Base-by-base conservation (phyloP, 2,329 filamentous ascomycete species). In the Periconia digitata region DNA sequence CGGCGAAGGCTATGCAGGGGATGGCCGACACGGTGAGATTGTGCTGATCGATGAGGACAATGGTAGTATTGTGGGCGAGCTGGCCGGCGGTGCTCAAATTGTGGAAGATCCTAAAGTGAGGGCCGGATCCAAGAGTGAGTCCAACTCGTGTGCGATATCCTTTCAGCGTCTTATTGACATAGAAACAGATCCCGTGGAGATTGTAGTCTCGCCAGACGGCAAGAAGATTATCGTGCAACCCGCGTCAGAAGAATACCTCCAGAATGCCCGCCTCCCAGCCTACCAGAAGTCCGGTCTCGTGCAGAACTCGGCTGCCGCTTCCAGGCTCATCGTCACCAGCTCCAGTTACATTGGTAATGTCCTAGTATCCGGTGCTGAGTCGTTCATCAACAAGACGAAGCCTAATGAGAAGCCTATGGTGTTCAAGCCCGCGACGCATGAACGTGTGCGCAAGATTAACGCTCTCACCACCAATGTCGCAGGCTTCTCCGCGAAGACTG, bases 11-110 rank as follows among this genome's bases (percentile, higher is more conserved):
- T 95, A 95, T 64, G 84, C 83, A 12, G 75, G 74, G 67, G 63
- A 66, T 21, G 67, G 69, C 40, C 69, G 68, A 43, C 65, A 68
- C 40, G 89, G 92, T 15, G 85, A 94, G 70, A 92, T 96, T 59
- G 92, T 99, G 5, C 80, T 99, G 8, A 79, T 99, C 15, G 91
- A 99, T 65, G 94, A 99, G 72, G 92, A 97, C 68, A 89, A 99
- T 72, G 94, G 94, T 44, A 95, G 90, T 60, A 89, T 99, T 8
- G 89, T 99, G 22, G 94, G 94, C 39, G 92, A 99, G 74, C 76
- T 99, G 53, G 85, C 87, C 49, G 87, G 92, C 49, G 87, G 86
- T 16, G 92, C 90, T 63, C 79, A 91, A 56, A 81, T 96, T 16
- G 79, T 92, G 15, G 91, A 96, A 64, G 84, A 92, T 56, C 78